Base-by-base conservation (phyloP, 1,284 basidiomycete species). In the Heterobasidion occidentale region DNA sequence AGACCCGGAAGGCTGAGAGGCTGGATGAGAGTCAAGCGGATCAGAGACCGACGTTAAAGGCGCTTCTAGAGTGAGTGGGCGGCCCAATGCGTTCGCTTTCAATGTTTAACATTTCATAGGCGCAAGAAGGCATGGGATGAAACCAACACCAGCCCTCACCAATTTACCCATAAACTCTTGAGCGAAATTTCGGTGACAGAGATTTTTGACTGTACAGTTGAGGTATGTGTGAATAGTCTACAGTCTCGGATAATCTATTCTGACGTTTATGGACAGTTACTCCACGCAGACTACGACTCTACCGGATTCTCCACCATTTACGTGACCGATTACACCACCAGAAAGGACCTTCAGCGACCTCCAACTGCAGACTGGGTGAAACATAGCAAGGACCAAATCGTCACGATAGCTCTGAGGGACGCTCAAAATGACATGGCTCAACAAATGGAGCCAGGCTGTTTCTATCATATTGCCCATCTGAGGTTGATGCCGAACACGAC, bases 321-420 rank as follows among this genome's bases (percentile, higher is more conserved):
- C 62, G 78, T 85, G 20, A 88, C 86, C 8, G 87, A 90, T 65
- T 89, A 87, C 63, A 85, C 84, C 1, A 64, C 70, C 7, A 77
- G 83, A 55, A 59, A 71, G 7, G 68, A 77, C 52, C 70, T 86
- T 34, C 63, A 70, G 19, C 52, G 61, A 2, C 36, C 51, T 0
- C 58, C 60, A 2, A 59, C 56, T 35, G 64, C 69, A 46, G 58
- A 64, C 17, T 78, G 79, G 77, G 67, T 72, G 7, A 58, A 57
- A 17, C 69, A 70, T 36, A 71, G 83, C 7, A 68, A 75, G 44
- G 75, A 76, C n/a, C 70, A 70, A n/a, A 71, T 87, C 38, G 64
- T 87, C 56, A 80, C 75, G 56, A 74, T 90, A 46, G 66, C 69
- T 11, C 65, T 88, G 17, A 71, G 71, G 33, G 77, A 82, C 33